Percentiles rank a stretch among this genome's conserved stretches.
phyloP scores from a whole-genome alignment of 176 grass and related monocot species.

The Triticum dicoccoides region DNA sequence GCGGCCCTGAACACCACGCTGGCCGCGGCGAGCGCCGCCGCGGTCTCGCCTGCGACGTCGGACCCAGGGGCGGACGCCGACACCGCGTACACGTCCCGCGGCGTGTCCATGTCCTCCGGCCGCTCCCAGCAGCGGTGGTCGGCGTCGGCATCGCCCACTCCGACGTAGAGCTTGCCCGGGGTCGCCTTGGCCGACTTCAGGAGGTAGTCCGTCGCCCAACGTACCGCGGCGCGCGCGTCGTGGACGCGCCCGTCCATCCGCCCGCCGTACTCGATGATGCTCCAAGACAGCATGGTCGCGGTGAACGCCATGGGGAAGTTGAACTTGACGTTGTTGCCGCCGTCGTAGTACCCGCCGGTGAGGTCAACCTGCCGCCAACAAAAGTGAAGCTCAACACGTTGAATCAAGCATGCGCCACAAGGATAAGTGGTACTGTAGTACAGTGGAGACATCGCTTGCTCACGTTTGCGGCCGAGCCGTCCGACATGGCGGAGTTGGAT shows the following conservation, averaged over 20 bases:
- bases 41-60: slow-evolving; percentile 73
- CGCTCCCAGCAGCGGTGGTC: slow-evolving; percentile 88
- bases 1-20: slow-evolving; percentile 31
- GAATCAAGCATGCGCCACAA: neutral
- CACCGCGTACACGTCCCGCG: slow-evolving; percentile 56
- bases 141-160: slow-evolving; percentile 72
- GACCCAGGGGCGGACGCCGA: slow-evolving; percentile 56
- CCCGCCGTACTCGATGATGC: slow-evolving; percentile 64
- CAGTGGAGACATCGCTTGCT: neutral
- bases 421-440: neutral
- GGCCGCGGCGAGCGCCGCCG: slow-evolving; percentile 73
- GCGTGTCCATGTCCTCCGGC: slow-evolving; percentile 89
- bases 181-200: slow-evolving; percentile 55
- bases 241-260: slow-evolving; percentile 28
- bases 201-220: slow-evolving; percentile 86
- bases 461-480: slow-evolving; percentile 62
- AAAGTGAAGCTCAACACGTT: neutral
- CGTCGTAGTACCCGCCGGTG: slow-evolving; percentile 87
- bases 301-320: slow-evolving; percentile 84
- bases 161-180: slow-evolving; percentile 64
- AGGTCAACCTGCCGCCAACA: slow-evolving; percentile 54
- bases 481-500: slow-evolving; percentile 76
- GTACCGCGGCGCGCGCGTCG: slow-evolving; percentile 50
- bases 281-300: slow-evolving; percentile 70
- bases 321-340: slow-evolving; percentile 91